Conservation (phyloP, 257 asterid genomes). For the Solanum etuberosum region DNA sequence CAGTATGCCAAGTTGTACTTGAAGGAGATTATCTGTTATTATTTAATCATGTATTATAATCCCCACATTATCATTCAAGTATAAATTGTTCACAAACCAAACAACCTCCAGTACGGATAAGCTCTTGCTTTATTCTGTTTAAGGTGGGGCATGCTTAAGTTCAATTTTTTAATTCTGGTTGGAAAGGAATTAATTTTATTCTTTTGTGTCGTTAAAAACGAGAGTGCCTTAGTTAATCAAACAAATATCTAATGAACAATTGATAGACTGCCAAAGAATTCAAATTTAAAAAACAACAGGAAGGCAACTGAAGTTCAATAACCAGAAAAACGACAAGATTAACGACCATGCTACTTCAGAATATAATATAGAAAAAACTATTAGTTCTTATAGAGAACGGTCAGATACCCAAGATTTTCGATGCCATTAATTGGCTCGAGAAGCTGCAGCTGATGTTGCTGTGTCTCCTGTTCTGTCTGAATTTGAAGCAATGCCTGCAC, state of each 20-base stretch:
- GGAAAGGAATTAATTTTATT: neutral
- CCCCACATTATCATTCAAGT: neutral
- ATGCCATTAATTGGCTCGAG: constrained; percentile 72
- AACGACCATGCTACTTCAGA: neutral
- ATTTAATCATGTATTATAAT: neutral
- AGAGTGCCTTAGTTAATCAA: neutral
- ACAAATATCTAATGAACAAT: neutral
- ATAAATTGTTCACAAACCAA: neutral
- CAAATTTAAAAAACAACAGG: neutral
- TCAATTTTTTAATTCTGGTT: neutral
- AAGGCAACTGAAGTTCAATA: neutral
- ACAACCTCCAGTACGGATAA: neutral
- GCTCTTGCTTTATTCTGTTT: neutral
- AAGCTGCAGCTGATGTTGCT: constrained; percentile 60
- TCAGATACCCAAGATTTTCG: constrained; percentile 58
- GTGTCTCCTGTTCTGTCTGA: constrained; percentile 45
- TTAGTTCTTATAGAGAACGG: neutral
- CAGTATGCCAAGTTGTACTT: neutral
- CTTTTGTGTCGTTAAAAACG: neutral
- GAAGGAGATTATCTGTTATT: neutral
- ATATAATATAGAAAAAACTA: neutral
- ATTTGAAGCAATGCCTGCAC: constrained; percentile 73
- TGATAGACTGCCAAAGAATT: neutral
- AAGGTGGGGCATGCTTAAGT: neutral
- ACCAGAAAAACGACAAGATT: neutral